Evolutionary conservation across 768 basidiomycete genomes (phyloP).

Genomic region (Candolleomyces eurysporus): DNA sequence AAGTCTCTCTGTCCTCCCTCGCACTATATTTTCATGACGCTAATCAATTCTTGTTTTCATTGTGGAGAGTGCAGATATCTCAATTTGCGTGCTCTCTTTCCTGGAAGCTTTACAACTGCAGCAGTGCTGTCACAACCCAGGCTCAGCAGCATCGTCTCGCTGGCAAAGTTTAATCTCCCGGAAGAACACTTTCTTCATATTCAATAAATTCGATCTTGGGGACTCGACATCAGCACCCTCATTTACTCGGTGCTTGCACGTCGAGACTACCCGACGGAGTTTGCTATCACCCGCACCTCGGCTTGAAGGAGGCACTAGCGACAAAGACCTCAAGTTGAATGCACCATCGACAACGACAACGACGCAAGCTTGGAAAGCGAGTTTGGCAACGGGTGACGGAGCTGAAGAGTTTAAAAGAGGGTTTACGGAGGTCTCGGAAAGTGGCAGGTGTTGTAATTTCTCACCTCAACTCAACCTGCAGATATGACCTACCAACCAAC

Average conservation of each 20-base stretch:
- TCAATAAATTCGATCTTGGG: slow-evolving; percentile 77
- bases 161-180: slow-evolving; percentile 49
- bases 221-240: background rate
- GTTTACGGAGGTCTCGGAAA: slow-evolving; percentile 49
- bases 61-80: slow-evolving; percentile 63
- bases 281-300: background rate
- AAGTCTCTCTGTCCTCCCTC: no score
- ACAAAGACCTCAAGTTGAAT: background rate
- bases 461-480: background rate
- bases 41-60: slow-evolving; percentile 37
- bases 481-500: background rate
- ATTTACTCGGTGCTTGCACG: background rate
- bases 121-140: slow-evolving; percentile 1
- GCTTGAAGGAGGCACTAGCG: background rate
- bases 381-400: slow-evolving; percentile 59
- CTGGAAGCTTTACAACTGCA: slow-evolving; percentile 36
- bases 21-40: background rate
- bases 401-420: slow-evolving; percentile 57
- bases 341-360: background rate
- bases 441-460: slow-evolving; percentile 39
- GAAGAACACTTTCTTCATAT: slow-evolving; percentile 58
- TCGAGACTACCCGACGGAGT: background rate
- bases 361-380: slow-evolving; percentile 52
- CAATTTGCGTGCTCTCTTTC: slow-evolving; percentile 77
- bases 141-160: slow-evolving; percentile 10